Evolutionary conservation across 345 rosid species (phyloP), one percentile per base, ranked within the genome.

Genomic region (Eucalyptus tenuipes): DNA sequence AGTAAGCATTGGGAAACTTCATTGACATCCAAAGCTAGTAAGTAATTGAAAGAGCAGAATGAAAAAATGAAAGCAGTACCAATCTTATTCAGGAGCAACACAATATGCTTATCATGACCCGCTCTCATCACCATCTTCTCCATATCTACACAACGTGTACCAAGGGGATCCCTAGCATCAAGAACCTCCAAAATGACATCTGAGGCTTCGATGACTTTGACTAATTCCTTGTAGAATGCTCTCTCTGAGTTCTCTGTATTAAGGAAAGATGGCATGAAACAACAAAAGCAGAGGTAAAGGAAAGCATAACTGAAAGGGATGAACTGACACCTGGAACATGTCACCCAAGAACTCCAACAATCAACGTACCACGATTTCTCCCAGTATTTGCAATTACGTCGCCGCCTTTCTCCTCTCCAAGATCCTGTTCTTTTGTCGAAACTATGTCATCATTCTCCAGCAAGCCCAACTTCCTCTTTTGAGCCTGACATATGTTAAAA

Each of bases 141-240:
- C 99, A 98, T 96, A 85, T 96, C 99, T 64, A 93, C 91, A 91
- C 99, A 97, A 22, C 99, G 97, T 40, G 98, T 97, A 57, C 99
- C 98, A 49, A 96, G 93, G 42, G 99, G 99, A 91, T 98, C 99
- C 64, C 99, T 93, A 3, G 99, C 98, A 93, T 98, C 99, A 82
- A 98, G 95, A 91, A 98, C 97, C 94, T 98, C 99, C 91, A 98
- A 71, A 90, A 97, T 96, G 90, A 98, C 99, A 93, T 98, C 99
- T 11, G 99, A 97, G 88, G 92, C 92, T 90, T 97, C 99, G 87
- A 97, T 93, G 49, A 98, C 99, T 90, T 95, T 98, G 86, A 92
- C 98, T 94, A 98, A 91, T 91, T 97, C 99, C 95, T 96, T 98
- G 90, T 97, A 98, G 93, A 98, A 98, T 90, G 95, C 98, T 92